phyloP scores from a whole-genome alignment of 2,329 filamentous ascomycete species.

The Talaromyces sp. region DNA sequence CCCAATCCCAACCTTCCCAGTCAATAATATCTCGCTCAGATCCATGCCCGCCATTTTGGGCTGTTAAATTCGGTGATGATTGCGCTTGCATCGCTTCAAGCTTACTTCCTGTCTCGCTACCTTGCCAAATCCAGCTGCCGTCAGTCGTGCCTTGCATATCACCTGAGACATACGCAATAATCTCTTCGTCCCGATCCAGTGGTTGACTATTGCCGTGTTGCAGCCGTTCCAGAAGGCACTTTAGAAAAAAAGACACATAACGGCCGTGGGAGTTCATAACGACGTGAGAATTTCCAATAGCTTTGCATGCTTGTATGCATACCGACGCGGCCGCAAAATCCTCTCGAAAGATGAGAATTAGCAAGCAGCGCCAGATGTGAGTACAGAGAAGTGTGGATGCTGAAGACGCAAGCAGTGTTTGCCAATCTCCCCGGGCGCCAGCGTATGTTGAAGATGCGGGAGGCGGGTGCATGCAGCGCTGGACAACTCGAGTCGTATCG shows the following conservation, averaged over 20 bases:
- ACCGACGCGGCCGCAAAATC: constrained; percentile 66
- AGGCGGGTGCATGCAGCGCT: constrained; percentile 50
- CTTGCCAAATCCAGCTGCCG: constrained; percentile 76
- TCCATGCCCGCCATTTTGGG: constrained; percentile 49
- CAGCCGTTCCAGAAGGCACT: constrained; percentile 54
- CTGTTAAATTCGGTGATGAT: constrained; percentile 26
- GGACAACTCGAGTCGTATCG: constrained; percentile 72
- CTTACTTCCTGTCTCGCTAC: constrained; percentile 47
- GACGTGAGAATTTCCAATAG: constrained; percentile 64
- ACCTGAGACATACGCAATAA: constrained; percentile 77
- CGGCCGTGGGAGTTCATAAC: constrained; percentile 74
- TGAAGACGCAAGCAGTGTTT: constrained; percentile 56
- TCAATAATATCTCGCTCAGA: constrained; percentile 31
- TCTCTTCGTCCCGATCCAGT: constrained; percentile 70
- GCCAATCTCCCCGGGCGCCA: constrained; percentile 39
- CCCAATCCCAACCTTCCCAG: constrained; percentile 75
- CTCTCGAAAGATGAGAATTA: constrained; percentile 71
- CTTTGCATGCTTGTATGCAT: constrained; percentile 65
- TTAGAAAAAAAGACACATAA: constrained; percentile 75
- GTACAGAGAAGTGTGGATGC: constrained; percentile 70
- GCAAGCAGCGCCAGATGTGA: constrained; percentile 80
- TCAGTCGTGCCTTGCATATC: constrained; percentile 78
- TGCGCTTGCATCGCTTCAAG: constrained; percentile 21
- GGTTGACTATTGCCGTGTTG: constrained; percentile 36
- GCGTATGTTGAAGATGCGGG: constrained; percentile 16